phyloP scores from a whole-genome alignment of 1,284 basidiomycete species.

The Cryptococcus jaspeensis region DNA sequence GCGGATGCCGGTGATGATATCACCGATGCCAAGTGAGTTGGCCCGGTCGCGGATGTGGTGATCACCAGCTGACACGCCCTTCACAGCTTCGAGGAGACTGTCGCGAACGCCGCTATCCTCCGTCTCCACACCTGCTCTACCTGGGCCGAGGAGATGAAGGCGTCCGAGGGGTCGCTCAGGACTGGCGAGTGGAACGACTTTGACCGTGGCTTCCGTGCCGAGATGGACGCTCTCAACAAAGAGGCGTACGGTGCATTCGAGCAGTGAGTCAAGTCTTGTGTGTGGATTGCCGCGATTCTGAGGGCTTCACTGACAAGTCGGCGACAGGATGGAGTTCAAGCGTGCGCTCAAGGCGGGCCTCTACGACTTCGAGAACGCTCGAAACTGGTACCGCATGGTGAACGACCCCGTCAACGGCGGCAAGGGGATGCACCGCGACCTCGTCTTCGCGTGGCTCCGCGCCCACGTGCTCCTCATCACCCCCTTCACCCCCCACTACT shows the following conservation, averaged over 20 bases:
- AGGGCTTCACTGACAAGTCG: not conserved
- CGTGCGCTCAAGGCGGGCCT: slow-evolving; percentile 93
- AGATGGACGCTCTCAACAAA: slow-evolving; percentile 82
- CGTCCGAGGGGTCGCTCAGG: slow-evolving; percentile 66
- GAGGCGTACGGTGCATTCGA: slow-evolving; percentile 76
- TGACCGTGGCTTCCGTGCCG: slow-evolving; percentile 87
- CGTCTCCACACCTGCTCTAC: slow-evolving; percentile 85
- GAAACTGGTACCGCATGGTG: slow-evolving; percentile 96
- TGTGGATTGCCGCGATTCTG: not conserved
- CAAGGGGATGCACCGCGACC: slow-evolving; percentile 80
- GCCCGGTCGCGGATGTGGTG: too few relatives aligned
- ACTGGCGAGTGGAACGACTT: slow-evolving; percentile 60
- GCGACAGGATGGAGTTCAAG: slow-evolving; percentile 89
- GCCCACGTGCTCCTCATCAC: slow-evolving; percentile 74
- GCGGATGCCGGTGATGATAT: slow-evolving; percentile 98
- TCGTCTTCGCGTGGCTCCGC: slow-evolving; percentile 75
- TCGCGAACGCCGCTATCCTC: slow-evolving; percentile 95
- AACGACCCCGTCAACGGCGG: slow-evolving; percentile 65
- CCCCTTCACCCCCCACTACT: slow-evolving; percentile 92
- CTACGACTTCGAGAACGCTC: slow-evolving; percentile 88
- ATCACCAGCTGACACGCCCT: not conserved
- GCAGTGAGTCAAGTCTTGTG: slow-evolving; percentile 58
- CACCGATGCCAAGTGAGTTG: slow-evolving; percentile 64
- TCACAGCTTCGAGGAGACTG: slow-evolving; percentile 98
- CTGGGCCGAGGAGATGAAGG: slow-evolving; percentile 86